phyloP scores from a whole-genome alignment of 2,329 filamentous ascomycete species.

The Paramyrothecium roridum region DNA sequence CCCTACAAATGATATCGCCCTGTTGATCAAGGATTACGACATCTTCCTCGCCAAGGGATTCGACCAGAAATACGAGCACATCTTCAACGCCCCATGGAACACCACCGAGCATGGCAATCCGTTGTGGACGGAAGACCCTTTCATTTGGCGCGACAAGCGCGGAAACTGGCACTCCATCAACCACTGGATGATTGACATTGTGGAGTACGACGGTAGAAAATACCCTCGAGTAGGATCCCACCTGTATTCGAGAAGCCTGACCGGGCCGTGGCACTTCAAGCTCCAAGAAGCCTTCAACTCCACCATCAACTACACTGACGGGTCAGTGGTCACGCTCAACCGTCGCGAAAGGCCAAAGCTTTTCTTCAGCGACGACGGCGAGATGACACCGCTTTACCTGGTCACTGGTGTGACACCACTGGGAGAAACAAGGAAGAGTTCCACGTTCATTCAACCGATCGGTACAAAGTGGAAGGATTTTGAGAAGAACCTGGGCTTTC shows the following conservation, averaged over 20 bases:
- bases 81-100: conserved; percentile 10
- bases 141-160: conserved; percentile 28
- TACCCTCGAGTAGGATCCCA: conserved; percentile 25
- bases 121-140: conserved; percentile 24
- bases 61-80: conserved; percentile 3
- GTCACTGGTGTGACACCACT: conserved; percentile 43
- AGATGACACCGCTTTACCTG: conserved; percentile 43
- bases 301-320: conserved; percentile 32
- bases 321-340: conserved; percentile 31
- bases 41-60: conserved; percentile 4
- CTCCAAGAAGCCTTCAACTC: conserved; percentile 22
- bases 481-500: conserved; percentile 6
- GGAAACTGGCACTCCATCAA: conserved; percentile 27
- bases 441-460: conserved; percentile 11
- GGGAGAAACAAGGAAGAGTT: conserved; percentile 7
- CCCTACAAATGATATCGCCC: conserved; percentile 5
- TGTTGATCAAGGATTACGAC: conserved; percentile 9
- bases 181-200: conserved; percentile 24
- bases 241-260: conserved; percentile 19
- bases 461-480: conserved; percentile 10
- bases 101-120: conserved; percentile 8
- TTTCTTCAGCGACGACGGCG: conserved; percentile 42
- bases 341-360: conserved; percentile 45
- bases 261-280: conserved; percentile 25
- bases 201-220: conserved; percentile 18